Conservation (phyloP, 140 eudicot genomes). For the Flaveria floridana region DNA sequence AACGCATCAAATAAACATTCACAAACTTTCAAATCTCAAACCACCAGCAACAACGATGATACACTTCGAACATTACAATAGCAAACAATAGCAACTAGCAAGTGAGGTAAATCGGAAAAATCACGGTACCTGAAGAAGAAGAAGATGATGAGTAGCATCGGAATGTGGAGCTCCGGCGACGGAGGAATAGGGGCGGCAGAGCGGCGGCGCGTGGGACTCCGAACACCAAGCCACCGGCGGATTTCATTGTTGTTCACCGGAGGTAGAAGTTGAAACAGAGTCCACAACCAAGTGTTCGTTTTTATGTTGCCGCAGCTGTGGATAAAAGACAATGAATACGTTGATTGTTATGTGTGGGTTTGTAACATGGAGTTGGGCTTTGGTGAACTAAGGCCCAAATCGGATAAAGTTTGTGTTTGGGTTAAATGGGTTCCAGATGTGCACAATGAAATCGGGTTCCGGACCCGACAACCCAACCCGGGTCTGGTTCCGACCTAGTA, state of each 20-base stretch:
- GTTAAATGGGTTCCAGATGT: too few relatives aligned
- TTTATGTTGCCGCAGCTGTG: slow-evolving; percentile 27
- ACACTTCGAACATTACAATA: neutral
- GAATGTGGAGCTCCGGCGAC: slow-evolving; percentile 45
- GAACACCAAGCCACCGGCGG: slow-evolving; percentile 64
- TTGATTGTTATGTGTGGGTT: too few relatives aligned
- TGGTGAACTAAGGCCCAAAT: too few relatives aligned
- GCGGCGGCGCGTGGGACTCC: slow-evolving; percentile 77
- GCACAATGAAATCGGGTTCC: too few relatives aligned
- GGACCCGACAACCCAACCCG: too few relatives aligned
- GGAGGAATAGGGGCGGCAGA: slow-evolving; percentile 43
- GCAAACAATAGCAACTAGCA: slow-evolving; percentile 12
- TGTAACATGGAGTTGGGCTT: too few relatives aligned
- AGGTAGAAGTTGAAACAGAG: neutral
- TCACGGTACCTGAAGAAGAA: slow-evolving; percentile 44
- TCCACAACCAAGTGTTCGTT: slow-evolving; percentile 35
- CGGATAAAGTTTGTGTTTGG: too few relatives aligned
- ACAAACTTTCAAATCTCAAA: neutral
- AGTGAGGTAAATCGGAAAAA: neutral
- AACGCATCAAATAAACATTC: neutral
- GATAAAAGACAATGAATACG: neutral
- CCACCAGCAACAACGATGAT: too few relatives aligned
- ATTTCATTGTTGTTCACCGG: slow-evolving; percentile 45
- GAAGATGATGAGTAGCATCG: slow-evolving; percentile 64
- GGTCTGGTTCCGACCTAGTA: too few relatives aligned